Base-by-base conservation (phyloP, 2,329 filamentous ascomycete species). In the Aspergillus aculeatus region DNA sequence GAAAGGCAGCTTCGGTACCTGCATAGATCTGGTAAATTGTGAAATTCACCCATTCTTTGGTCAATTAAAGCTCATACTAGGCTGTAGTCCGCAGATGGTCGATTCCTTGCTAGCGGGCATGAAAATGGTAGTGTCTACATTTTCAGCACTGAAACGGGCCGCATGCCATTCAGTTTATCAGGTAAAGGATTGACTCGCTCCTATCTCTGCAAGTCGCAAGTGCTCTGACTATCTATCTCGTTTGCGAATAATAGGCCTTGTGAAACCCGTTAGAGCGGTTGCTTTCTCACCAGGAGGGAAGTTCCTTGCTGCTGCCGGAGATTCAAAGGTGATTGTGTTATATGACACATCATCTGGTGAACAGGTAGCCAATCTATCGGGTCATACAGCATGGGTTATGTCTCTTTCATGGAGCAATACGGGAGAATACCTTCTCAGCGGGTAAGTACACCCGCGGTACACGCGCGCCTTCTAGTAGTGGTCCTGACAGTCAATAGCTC, bases 341-440 rank as follows among this genome's bases (percentile, higher is more conserved):
- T 99, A 97, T 79, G 93, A 98, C 71, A 91, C 96, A 68, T 86
- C 87, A 65, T 93, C 94, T 52, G 95, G 95, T 53, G 93, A 98
- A 75, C 94, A 96, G 71, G 88, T 98, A 14, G 91, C 90, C 21
- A 96, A 92, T 71, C 80, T 99, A 54, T 82, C 84, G 0, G 91
- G 89, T 1, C 91, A 94, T 73, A 84, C 86, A 0, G 89, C 91
- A 5, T 99, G 94, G 95, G 88, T 99, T 66, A 90, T 94, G 62
- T 89, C 89, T 32, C 81, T 98, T 48, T 92, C 96, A 73, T 99
- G 94, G 92, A 98, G 89, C 74, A 86, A 91, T 70, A 96, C 90
- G 4, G 95, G 95, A 51, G 94, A 98, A 77, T 96, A 91, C 74
- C 80, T 99, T 12, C 82, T 98, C 2, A 96, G 90, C 70, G 91